phyloP scores from a whole-genome alignment of 108 stramenopile species.

The Fragilariopsis cylindrus region DNA sequence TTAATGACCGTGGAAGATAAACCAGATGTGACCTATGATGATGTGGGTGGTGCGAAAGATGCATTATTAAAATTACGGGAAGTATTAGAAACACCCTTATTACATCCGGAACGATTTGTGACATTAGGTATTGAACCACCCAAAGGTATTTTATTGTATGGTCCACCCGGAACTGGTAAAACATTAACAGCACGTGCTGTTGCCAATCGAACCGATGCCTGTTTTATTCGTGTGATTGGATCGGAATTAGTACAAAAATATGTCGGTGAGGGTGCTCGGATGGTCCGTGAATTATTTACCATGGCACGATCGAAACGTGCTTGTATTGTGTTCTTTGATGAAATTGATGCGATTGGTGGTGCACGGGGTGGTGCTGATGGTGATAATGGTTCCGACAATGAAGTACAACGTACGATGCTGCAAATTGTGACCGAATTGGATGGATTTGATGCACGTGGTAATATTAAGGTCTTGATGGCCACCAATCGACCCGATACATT shows the following conservation, averaged over 20 bases:
- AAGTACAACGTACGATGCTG: conserved; percentile 98
- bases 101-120: conserved; percentile 97
- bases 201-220: conserved; percentile 97
- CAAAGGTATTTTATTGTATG: conserved; percentile 95
- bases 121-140: conserved; percentile 97
- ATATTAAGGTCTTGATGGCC: conserved; percentile 98
- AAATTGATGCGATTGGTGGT: conserved; percentile 93
- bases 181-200: conserved; percentile 92
- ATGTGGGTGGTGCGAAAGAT: conserved; percentile 98
- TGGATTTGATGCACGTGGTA: conserved; percentile 97
- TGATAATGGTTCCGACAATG: conserved; percentile 91
- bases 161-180: conserved; percentile 97
- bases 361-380: conserved; percentile 78
- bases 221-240: conserved; percentile 98
- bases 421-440: conserved; percentile 99
- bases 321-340: conserved; percentile 97
- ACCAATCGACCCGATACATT: conserved; percentile 99
- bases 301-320: conserved; percentile 98
- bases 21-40: conserved; percentile 99
- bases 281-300: conserved; percentile 99
- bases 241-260: conserved; percentile 96
- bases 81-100: conserved; percentile 92
- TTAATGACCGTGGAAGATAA: conserved; percentile 99
- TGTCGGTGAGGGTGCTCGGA: conserved; percentile 98
- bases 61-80: conserved; percentile 96